Conservation (phyloP, 257 asterid genomes). For the Lithospermum erythrorhizon region DNA sequence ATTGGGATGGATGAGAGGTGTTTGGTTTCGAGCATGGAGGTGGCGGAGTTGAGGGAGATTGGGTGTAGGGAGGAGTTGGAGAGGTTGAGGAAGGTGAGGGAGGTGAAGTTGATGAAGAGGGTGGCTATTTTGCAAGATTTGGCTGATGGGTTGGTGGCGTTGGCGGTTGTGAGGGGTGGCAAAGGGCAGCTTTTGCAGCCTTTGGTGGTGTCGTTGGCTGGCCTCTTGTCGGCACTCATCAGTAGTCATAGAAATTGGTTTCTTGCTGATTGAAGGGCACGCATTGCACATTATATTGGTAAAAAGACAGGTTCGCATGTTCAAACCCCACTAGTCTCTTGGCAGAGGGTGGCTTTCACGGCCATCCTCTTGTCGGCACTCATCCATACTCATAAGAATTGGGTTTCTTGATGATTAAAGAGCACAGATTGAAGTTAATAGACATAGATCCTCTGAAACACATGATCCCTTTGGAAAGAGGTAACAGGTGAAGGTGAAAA, state of each 20-base stretch:
- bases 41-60: constrained; percentile 38
- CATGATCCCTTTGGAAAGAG: too few species aligned
- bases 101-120: constrained; percentile 69
- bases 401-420: too few species aligned
- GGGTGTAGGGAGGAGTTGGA: constrained; percentile 35
- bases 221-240: constrained; percentile 57
- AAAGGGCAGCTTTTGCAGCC: constrained; percentile 50
- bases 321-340: too few species aligned
- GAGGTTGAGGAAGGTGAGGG: constrained; percentile 48
- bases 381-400: too few species aligned
- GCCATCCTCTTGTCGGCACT: too few species aligned
- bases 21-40: constrained; percentile 33
- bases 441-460: too few species aligned
- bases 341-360: too few species aligned
- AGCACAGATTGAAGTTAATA: too few species aligned
- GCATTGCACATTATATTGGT: too few species aligned
- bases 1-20: constrained; percentile 43
- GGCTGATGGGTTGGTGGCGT: constrained; percentile 76
- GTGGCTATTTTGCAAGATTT: constrained; percentile 72
- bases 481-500: too few species aligned
- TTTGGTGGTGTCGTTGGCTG: constrained; percentile 46
- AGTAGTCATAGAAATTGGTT: constrained; percentile 77
- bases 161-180: constrained; percentile 73
- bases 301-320: too few species aligned
- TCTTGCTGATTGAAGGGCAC: constrained; percentile 27